Conservation (phyloP, 371 early-diverging fungal genomes). For the Conidiobolus incongruus region DNA sequence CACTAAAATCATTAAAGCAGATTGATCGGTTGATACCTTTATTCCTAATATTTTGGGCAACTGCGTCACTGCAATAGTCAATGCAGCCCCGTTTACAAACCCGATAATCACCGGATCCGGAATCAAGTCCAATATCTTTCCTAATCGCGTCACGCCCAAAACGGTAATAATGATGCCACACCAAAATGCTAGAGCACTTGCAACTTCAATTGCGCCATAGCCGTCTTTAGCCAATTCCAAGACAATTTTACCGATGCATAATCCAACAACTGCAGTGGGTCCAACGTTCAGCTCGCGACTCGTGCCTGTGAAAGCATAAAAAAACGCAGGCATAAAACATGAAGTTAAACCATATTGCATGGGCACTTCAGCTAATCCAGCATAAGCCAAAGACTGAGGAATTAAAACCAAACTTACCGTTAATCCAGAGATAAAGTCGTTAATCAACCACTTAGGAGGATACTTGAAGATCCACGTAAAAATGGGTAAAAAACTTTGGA, state of each 20-base stretch:
- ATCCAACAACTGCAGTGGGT: slow-evolving; percentile 63
- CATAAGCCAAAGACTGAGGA: slow-evolving; percentile 64
- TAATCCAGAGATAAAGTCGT: slow-evolving; percentile 64
- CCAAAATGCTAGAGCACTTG: neutral
- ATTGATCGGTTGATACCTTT: slow-evolving; percentile 25
- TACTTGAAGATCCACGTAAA: slow-evolving; percentile 11
- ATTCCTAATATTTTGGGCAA: slow-evolving; percentile 42
- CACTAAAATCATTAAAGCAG: slow-evolving; percentile 21
- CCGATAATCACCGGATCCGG: slow-evolving; percentile 45
- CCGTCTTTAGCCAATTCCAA: slow-evolving; percentile 9
- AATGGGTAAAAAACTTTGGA: slow-evolving; percentile 3
- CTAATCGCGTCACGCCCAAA: slow-evolving; percentile 51
- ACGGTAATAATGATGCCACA: slow-evolving; percentile 8
- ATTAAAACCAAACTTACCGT: slow-evolving; percentile 66
- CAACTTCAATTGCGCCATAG: neutral
- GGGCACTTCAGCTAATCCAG: slow-evolving; percentile 58
- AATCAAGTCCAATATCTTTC: slow-evolving; percentile 68
- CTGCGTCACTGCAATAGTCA: slow-evolving; percentile 56
- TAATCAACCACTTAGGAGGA: slow-evolving; percentile 33
- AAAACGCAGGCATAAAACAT: slow-evolving; percentile 43
- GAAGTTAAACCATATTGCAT: slow-evolving; percentile 75
- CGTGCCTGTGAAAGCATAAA: slow-evolving; percentile 62
- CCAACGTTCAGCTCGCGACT: slow-evolving; percentile 72
- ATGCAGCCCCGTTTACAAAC: slow-evolving; percentile 42
- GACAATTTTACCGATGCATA: slow-evolving; percentile 29